Evolutionary conservation across 192 early-diverging fungal genomes (phyloP), one percentile per base, ranked within the genome.

Genomic region (Podochytrium sp.): DNA sequence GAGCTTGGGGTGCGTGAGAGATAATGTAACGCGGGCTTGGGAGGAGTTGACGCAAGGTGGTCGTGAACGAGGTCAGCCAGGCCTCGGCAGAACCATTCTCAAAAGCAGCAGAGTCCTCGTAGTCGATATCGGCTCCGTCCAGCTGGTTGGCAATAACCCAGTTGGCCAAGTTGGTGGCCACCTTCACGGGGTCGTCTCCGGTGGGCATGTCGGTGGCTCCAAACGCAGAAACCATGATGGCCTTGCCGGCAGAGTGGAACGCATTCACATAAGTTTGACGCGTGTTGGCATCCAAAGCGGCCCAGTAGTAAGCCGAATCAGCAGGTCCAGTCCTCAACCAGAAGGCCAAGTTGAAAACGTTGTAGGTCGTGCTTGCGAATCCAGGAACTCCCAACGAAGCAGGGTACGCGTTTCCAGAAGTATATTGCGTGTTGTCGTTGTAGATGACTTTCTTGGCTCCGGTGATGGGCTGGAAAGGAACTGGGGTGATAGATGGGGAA

Each of bases 81-180:
- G 67, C 66, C 60, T 79, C 78, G 29, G 67, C 78, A 25, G 78
- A 73, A 20, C 78, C 78, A 10, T 38, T 69, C 47, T 77, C 65
- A 77, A 79, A 72, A 23, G 78, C 78, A 18, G 49, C 65, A 58
- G 79, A 79, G 42, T 79, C 78, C 77, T 79, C 78, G 67, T 67
- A 79, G 42, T 79, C 78, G 29, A 79, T 79, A 53, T 79, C 78
- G n/a, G 76, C 75, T 33, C 78, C 78, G 66, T 79, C 78, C 49
- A 79, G 59, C n/a, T 64, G 67, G 37, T 79, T 65, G n/a, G 59
- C 33, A 60, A 73, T 79, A 41, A 79, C 75, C 35, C 72, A 64
- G 41, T 61, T 64, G 23, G 78, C 78, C 23, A 79, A 58, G 10
- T 79, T 79, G 18, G 52, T 27, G 1, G 78, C 78, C 23, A 65